Evolutionary conservation across 2,329 filamentous ascomycete genomes (phyloP).

Genomic region (Exophiala lecanii-corni): DNA sequence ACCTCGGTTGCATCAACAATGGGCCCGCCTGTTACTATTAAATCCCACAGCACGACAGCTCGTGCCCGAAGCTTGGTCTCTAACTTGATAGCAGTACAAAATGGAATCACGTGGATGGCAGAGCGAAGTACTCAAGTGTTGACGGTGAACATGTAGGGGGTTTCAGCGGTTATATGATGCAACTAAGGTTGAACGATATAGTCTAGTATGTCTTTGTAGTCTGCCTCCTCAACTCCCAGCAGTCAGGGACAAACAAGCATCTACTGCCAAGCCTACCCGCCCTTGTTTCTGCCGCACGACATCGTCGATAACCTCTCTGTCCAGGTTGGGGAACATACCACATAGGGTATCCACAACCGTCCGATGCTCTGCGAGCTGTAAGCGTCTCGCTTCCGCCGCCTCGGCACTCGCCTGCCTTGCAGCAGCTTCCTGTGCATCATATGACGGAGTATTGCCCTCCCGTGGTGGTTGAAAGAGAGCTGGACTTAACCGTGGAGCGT

Average conservation of each 20-base stretch:
- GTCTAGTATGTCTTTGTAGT: not conserved
- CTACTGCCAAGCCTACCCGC: constrained; percentile 79
- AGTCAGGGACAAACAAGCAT: constrained; percentile 72
- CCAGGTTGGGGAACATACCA: constrained; percentile 94
- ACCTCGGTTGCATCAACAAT: too few relatives aligned
- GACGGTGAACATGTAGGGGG: too few relatives aligned
- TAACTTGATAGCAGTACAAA: too few relatives aligned
- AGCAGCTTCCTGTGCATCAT: constrained; percentile 76
- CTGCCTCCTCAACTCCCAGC: constrained; percentile 27
- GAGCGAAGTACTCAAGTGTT: too few relatives aligned
- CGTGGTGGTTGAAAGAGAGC: constrained; percentile 42
- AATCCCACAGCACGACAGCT: too few relatives aligned
- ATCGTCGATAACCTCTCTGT: constrained; percentile 91
- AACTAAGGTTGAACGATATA: too few relatives aligned
- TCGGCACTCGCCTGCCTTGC: constrained; percentile 88
- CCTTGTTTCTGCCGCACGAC: constrained; percentile 95
- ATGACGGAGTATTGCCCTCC: constrained; percentile 31
- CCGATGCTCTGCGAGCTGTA: constrained; percentile 78
- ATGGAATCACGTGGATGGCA: too few relatives aligned
- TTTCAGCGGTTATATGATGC: too few relatives aligned
- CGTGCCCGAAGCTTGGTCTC: too few relatives aligned
- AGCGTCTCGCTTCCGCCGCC: constrained; percentile 75
- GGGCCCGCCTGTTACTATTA: too few relatives aligned
- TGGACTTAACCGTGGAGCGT: constrained; percentile 48
- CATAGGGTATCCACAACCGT: constrained; percentile 91